phyloP scores from a whole-genome alignment of 164 flowering plant species.

The Hamamelis virginiana region DNA sequence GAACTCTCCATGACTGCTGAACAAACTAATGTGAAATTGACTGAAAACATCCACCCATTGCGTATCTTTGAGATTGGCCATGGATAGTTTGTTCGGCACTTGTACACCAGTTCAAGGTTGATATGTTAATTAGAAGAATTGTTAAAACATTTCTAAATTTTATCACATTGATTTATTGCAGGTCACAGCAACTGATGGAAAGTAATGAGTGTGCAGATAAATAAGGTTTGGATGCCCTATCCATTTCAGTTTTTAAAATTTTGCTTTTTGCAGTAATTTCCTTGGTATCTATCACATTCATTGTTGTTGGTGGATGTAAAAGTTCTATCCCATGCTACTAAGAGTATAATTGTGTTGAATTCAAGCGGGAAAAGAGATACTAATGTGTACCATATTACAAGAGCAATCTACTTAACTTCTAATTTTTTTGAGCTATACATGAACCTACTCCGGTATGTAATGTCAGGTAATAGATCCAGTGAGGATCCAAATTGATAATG shows the following conservation, averaged over 20 bases:
- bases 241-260: background rate
- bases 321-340: constrained; percentile 1
- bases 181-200: constrained; percentile 57
- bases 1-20: too few species aligned
- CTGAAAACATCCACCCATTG: too few species aligned
- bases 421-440: background rate
- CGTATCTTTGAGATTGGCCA: too few species aligned
- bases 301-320: background rate
- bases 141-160: background rate
- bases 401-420: constrained; percentile 1
- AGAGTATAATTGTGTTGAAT: background rate
- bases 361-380: background rate
- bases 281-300: background rate
- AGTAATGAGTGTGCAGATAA: constrained; percentile 35
- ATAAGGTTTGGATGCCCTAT: constrained; percentile 22
- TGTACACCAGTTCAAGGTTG: too few species aligned
- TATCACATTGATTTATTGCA: constrained; percentile 25
- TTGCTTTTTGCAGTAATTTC: background rate
- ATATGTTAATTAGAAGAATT: background rate
- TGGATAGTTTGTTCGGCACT: too few species aligned
- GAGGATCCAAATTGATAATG: background rate
- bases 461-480: background rate
- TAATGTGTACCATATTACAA: background rate
- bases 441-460: background rate
- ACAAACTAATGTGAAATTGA: too few species aligned